phyloP scores from a whole-genome alignment of 208 protist species.

The Leishmania mexicana region DNA sequence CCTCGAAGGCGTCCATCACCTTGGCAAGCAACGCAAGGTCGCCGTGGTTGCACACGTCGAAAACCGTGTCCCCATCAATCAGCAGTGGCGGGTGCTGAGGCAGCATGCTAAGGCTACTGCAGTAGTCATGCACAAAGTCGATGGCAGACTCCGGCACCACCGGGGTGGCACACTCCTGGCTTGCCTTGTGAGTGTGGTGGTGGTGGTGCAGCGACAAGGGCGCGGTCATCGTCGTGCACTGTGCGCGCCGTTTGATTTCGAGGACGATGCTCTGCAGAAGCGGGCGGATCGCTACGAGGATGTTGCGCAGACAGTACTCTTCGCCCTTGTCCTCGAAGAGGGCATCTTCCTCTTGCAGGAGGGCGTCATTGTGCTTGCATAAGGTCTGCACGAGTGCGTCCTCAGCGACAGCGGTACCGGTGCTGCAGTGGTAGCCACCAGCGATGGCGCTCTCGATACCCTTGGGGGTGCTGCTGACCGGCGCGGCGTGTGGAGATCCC shows the following conservation, averaged over 20 bases:
- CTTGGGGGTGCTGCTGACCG: not conserved
- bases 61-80: slow-evolving; percentile 40
- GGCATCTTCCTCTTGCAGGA: slow-evolving; percentile 19
- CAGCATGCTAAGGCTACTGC: slow-evolving; percentile 29
- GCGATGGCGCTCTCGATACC: not conserved
- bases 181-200: not conserved
- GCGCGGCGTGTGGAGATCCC: not conserved
- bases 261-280: slow-evolving; percentile 36
- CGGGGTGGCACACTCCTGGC: slow-evolving; percentile 1
- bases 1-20: slow-evolving; percentile 49
- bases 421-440: not conserved
- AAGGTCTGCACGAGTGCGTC: slow-evolving; percentile 17
- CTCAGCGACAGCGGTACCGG: slow-evolving; percentile 7
- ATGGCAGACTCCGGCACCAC: slow-evolving; percentile 22
- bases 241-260: slow-evolving; percentile 26
- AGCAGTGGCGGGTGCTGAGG: slow-evolving; percentile 46
- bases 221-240: not conserved
- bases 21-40: slow-evolving; percentile 45
- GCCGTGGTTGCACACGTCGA: slow-evolving; percentile 50
- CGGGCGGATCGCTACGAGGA: slow-evolving; percentile 26
- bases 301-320: slow-evolving; percentile 36
- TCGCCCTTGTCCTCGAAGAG: slow-evolving; percentile 37
- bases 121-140: slow-evolving; percentile 32
- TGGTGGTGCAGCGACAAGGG: not conserved
- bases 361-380: slow-evolving; percentile 20